Conservation (phyloP, 768 basidiomycete species). For the Boletus reticulatus region DNA sequence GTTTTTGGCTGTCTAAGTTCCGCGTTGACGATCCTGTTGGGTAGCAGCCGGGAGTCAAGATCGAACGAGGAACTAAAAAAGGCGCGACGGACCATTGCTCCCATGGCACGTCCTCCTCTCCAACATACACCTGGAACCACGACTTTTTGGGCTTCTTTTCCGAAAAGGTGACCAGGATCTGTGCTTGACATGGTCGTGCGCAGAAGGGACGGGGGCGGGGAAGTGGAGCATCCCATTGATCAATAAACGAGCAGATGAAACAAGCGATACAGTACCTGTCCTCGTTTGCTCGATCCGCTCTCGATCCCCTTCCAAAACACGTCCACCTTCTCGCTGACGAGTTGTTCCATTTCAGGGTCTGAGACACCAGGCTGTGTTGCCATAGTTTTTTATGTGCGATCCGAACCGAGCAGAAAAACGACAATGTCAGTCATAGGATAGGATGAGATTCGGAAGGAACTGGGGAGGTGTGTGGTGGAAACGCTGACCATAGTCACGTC, state of each 20-base stretch:
- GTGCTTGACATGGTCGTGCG: background rate
- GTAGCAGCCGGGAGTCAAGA: background rate
- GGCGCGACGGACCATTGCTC: constrained; percentile 65
- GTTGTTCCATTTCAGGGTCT: constrained; percentile 66
- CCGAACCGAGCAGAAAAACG: background rate
- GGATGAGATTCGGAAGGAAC: too few relatives aligned
- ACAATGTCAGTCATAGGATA: background rate
- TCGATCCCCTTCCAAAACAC: constrained; percentile 78
- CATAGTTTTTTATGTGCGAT: background rate
- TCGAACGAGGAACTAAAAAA: background rate
- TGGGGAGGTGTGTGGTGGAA: background rate
- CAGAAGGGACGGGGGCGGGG: background rate
- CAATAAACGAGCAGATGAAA: background rate
- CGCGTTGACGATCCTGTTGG: constrained; percentile 69
- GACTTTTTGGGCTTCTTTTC: constrained; percentile 76
- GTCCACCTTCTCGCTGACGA: constrained; percentile 76
- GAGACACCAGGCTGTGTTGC: constrained; percentile 66
- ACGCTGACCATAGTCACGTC: constrained; percentile 78
- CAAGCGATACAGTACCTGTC: constrained; percentile 48
- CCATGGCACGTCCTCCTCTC: constrained; percentile 84
- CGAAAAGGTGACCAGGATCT: constrained; percentile 72
- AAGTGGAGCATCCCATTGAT: constrained; percentile 19
- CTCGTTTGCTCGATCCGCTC: constrained; percentile 55
- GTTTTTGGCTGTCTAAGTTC: constrained; percentile 72
- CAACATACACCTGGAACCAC: constrained; percentile 71